phyloP scores from a whole-genome alignment of 305 asterid species.

The Andrographis paniculata region DNA sequence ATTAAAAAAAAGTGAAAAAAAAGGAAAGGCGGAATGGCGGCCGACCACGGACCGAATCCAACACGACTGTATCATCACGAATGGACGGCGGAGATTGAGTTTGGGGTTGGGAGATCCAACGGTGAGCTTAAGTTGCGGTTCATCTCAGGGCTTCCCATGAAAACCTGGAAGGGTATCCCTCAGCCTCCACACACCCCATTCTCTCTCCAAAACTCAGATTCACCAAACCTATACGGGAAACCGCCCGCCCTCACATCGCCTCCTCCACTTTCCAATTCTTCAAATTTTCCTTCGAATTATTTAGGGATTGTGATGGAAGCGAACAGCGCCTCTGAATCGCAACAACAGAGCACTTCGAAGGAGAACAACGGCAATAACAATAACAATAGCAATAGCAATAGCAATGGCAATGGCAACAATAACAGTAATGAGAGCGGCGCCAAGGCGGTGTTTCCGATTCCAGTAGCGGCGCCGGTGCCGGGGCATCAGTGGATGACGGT shows the following conservation, averaged over 20 bases:
- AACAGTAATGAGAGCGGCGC: constrained; percentile 16
- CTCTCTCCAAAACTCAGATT: too few species aligned
- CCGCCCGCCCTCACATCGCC: background rate
- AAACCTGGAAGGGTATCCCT: constrained; percentile 34
- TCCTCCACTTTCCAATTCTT: background rate
- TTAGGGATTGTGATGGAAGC: background rate
- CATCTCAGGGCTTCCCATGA: constrained; percentile 49
- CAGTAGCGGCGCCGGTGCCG: constrained; percentile 26
- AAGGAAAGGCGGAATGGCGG: constrained; percentile 20
- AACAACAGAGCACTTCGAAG: background rate
- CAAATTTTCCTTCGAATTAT: background rate
- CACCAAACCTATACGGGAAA: too few species aligned
- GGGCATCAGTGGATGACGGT: constrained; percentile 73
- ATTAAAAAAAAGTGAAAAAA: background rate
- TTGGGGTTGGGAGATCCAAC: constrained; percentile 18
- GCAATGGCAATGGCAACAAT: background rate
- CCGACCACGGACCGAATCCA: constrained; percentile 19
- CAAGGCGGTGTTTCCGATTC: constrained; percentile 25
- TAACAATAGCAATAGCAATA: background rate
- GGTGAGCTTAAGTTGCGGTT: constrained; percentile 24
- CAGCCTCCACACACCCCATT: constrained; percentile 32
- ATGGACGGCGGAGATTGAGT: constrained; percentile 25
- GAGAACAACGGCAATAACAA: background rate
- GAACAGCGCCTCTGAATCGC: background rate
- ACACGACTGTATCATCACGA: background rate